These are phyloP conservation scores for Fusarium sp. DNA, from an alignment of 2,329 filamentous ascomycete species.

Conservation along the genomic window DNA sequence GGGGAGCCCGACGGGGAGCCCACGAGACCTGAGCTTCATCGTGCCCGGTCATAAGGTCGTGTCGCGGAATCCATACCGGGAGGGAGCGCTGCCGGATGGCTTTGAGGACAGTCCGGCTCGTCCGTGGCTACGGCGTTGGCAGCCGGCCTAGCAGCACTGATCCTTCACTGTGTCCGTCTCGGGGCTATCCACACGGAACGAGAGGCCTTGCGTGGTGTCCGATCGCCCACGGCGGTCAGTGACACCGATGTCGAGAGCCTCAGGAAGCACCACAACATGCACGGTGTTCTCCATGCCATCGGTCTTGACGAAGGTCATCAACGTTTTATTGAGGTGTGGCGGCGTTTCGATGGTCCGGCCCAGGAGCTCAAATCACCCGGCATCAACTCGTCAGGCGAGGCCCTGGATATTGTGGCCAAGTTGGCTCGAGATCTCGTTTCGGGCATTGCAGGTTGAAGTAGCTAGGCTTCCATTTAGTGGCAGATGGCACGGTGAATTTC, in stretches of 20 bases:
- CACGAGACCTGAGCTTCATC: too few species aligned
- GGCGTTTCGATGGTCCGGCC: neutral
- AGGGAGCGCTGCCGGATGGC: too few species aligned
- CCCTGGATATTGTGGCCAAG: neutral
- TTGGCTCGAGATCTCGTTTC: neutral
- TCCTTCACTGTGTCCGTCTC: neutral
- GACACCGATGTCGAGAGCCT: neutral
- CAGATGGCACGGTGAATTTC: too few species aligned
- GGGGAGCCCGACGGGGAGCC: neutral
- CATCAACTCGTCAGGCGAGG: neutral
- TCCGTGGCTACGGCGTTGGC: neutral
- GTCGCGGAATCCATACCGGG: too few species aligned
- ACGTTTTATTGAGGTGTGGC: neutral
- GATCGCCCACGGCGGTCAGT: neutral
- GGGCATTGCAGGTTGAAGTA: neutral
- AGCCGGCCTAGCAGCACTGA: neutral
- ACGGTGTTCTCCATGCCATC: neutral
- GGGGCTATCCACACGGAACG: neutral
- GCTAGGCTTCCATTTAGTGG: neutral
- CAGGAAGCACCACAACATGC: neutral
- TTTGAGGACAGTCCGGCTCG: neutral
- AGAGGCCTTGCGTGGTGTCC: neutral
- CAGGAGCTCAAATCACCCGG: neutral
- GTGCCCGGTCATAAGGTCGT: too few species aligned
- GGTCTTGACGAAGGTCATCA: neutral